These are phyloP conservation scores for Tolypocladium cylindrosporum DNA, from an alignment of 2,329 filamentous ascomycete genomes.

Conservation along the genomic window DNA sequence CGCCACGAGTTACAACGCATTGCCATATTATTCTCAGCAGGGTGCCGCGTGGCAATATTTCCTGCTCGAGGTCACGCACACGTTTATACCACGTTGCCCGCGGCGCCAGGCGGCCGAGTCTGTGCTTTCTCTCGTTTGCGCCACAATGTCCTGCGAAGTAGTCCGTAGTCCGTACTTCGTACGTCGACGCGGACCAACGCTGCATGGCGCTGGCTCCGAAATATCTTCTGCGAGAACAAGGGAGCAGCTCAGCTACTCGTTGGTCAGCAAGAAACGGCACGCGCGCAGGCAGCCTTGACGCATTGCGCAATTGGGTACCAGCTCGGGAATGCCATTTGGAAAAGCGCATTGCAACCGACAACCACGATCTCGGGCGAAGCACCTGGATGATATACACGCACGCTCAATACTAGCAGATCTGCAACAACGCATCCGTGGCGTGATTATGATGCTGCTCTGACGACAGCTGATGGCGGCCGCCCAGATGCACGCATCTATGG, in stretches of 20 bases:
- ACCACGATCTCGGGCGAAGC: background rate
- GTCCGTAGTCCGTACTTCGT: background rate
- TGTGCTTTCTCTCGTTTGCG: background rate
- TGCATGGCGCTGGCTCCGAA: background rate
- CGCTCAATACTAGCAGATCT: background rate
- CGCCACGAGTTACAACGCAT: background rate
- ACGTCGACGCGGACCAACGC: background rate
- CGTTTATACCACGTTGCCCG: constrained; percentile 1
- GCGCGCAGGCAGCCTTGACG: background rate
- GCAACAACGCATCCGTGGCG: background rate
- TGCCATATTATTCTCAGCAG: background rate
- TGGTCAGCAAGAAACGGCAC: background rate
- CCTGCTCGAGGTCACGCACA: background rate
- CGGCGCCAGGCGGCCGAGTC: background rate
- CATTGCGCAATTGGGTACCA: background rate
- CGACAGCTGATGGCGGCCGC: background rate
- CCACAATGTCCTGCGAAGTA: background rate
- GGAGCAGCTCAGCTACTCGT: background rate
- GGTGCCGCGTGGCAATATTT: background rate
- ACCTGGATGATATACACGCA: background rate
- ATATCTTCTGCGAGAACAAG: background rate
- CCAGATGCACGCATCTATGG: background rate
- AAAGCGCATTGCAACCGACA: background rate
- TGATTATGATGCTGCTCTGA: background rate
- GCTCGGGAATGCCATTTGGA: background rate